phyloP scores from a whole-genome alignment of 148 eudicot species.

The Agrostemma githago region DNA sequence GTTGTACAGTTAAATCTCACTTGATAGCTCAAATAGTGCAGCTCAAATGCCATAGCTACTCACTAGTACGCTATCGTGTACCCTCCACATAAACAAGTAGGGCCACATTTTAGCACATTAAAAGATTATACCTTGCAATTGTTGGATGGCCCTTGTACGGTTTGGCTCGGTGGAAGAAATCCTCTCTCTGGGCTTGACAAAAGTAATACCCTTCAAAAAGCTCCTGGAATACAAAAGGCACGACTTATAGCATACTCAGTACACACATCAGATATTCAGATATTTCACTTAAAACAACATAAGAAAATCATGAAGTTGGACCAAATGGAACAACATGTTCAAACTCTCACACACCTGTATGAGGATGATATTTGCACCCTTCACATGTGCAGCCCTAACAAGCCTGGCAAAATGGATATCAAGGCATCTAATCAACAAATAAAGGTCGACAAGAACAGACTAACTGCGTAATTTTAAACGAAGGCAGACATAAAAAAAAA shows the following conservation, averaged over 20 bases:
- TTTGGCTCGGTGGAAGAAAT: constrained; percentile 73
- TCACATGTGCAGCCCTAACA: constrained; percentile 63
- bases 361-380: constrained; percentile 72
- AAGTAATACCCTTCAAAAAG: constrained; percentile 96
- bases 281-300: background rate
- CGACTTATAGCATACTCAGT: background rate
- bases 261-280: background rate
- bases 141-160: constrained; percentile 89
- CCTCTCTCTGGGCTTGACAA: constrained; percentile 98
- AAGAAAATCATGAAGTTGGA: background rate
- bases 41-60: background rate
- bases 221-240: constrained; percentile 48
- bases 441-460: background rate
- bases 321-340: background rate
- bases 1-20: background rate
- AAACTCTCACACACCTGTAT: constrained; percentile 53
- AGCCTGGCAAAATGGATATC: constrained; percentile 41
- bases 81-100: background rate
- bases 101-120: background rate
- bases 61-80: background rate
- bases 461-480: background rate
- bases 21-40: background rate
- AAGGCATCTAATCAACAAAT: background rate
- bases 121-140: constrained; percentile 48
- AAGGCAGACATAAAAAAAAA: background rate